Base-by-base conservation (phyloP, 129 eudicot genomes). In the Flaveria bidentis region DNA sequence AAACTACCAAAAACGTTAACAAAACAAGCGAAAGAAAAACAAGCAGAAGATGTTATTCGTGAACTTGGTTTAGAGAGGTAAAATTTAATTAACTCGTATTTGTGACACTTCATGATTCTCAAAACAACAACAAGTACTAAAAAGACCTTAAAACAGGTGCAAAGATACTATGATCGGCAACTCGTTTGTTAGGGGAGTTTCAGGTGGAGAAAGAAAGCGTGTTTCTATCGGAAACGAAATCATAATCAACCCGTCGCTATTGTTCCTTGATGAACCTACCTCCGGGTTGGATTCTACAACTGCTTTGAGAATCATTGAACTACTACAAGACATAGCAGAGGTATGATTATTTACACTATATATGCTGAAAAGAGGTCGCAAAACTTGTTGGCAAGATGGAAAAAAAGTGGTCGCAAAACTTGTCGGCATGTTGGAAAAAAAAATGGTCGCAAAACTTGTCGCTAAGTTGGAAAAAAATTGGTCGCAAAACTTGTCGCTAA, bases 201-300 rank as follows among this genome's bases (percentile, higher is more conserved):
- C 90, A 0, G 90, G 90, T n/a, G 90, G 90, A 11, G 90, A 86
- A 66, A 80, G 87, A 28, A 86, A 86, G 33, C 83, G 90, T 25
- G 87, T 83, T n/a, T 80, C 85, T 9, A 84, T 86, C 0, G 90
- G 88, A 61, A 82, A 84, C 2, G 90, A 86, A 64, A 83, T 86
- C 71, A 81, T 86, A 60, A 79, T 86, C 15, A 81, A 86, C 63
- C 90, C 88, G 7, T 81, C 86, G 0, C 74, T 86, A n/a, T 53
- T 75, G 44, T 80, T 71, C 58, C 84, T 71, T 41, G 90, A 71
- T 36, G 87, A 84, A 63, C 85, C 88, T 2, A 84, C 88, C 11
- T 84, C 88, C 0, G 88, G 88, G 2, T 76, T 86, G 22, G 88
- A 86, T 60, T 87, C 91, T 1, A 87, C 91, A 9, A 80, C 88